These are phyloP conservation scores for Leccinum pachyderme DNA, from an alignment of 1,284 basidiomycete genomes.

Conservation along the genomic window DNA sequence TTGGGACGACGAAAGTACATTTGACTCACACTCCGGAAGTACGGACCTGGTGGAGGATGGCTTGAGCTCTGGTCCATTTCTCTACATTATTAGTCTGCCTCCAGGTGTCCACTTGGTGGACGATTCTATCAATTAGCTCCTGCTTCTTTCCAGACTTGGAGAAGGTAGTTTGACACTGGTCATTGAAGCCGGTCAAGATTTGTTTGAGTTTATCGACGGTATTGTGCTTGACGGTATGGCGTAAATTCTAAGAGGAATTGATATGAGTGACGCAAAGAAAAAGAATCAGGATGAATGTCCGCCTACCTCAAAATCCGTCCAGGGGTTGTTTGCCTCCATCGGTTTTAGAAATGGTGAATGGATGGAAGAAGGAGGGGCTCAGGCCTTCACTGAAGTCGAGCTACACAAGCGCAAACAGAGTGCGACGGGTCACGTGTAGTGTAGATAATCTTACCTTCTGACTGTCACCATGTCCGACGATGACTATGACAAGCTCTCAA, in stretches of 20 bases:
- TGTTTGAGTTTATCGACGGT: slow-evolving; percentile 81
- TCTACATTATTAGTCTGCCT: slow-evolving; percentile 51
- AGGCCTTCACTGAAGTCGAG: not conserved
- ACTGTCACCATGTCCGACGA: slow-evolving; percentile 43
- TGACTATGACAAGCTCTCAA: slow-evolving; percentile 76
- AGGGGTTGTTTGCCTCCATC: slow-evolving; percentile 32
- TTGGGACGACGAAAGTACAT: slow-evolving; percentile 9
- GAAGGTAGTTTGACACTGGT: slow-evolving; percentile 65
- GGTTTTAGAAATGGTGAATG: slow-evolving; percentile 5
- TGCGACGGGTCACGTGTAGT: slow-evolving; percentile 31
- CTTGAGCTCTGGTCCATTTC: slow-evolving; percentile 64
- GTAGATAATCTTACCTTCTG: slow-evolving; percentile 23
- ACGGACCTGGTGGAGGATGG: slow-evolving; percentile 60
- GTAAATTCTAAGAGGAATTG: slow-evolving; percentile 40
- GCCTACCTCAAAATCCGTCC: slow-evolving; percentile 38
- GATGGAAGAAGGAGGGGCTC: slow-evolving; percentile 4
- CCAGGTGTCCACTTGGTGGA: slow-evolving; percentile 56
- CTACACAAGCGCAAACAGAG: slow-evolving; percentile 32
- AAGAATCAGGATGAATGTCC: not conserved
- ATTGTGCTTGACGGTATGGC: slow-evolving; percentile 47
- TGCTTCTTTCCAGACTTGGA: slow-evolving; percentile 81
- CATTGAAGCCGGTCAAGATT: slow-evolving; percentile 70
- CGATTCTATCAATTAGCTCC: slow-evolving; percentile 75
- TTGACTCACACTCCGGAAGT: slow-evolving; percentile 57
- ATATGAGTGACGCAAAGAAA: slow-evolving; percentile 12